A percentile compares a stretch with the other conserved stretches of the same genome.
Evolutionary conservation across 2,329 filamentous ascomycete genomes (phyloP).

Genomic region (Trichoderma hamatum): DNA sequence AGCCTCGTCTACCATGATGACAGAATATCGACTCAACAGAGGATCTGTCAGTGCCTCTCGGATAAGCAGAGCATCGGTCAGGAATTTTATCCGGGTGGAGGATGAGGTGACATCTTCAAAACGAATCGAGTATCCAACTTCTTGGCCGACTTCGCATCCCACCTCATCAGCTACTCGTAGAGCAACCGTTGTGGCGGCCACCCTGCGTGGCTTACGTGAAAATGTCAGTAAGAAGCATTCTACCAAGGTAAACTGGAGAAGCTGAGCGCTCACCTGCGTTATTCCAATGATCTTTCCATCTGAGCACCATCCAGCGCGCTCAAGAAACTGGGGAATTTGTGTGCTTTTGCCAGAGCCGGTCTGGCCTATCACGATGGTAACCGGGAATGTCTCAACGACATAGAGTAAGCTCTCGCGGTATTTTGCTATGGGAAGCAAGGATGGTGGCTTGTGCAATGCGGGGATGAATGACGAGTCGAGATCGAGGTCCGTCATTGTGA

Average conservation of each 20-base stretch:
- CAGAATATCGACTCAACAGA: slow-evolving; percentile 84
- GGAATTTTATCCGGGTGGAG: slow-evolving; percentile 86
- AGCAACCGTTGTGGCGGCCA: slow-evolving; percentile 89
- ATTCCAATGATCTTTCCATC: slow-evolving; percentile 83
- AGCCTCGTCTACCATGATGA: slow-evolving; percentile 97
- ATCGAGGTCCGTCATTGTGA: slow-evolving; percentile 59
- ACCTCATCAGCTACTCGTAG: slow-evolving; percentile 87
- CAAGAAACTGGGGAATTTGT: slow-evolving; percentile 89
- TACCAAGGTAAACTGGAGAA: neutral
- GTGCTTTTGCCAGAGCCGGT: slow-evolving; percentile 96
- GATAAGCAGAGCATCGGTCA: slow-evolving; percentile 90
- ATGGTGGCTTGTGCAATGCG: slow-evolving; percentile 80
- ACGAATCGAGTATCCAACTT: slow-evolving; percentile 89
- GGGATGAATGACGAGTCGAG: slow-evolving; percentile 69
- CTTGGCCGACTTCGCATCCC: slow-evolving; percentile 81
- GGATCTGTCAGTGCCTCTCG: slow-evolving; percentile 93
- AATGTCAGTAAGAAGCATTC: neutral
- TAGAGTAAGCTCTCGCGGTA: slow-evolving; percentile 81
- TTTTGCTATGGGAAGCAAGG: slow-evolving; percentile 83
- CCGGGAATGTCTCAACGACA: slow-evolving; percentile 78
- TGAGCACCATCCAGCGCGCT: slow-evolving; percentile 84
- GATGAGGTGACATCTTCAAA: slow-evolving; percentile 91
- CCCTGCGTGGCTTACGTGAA: slow-evolving; percentile 72
- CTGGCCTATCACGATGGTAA: slow-evolving; percentile 89
- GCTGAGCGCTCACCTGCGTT: slow-evolving; percentile 70